Evolutionary conservation across 1,284 basidiomycete species (phyloP).

Genomic region (Phlebopus sp.): DNA sequence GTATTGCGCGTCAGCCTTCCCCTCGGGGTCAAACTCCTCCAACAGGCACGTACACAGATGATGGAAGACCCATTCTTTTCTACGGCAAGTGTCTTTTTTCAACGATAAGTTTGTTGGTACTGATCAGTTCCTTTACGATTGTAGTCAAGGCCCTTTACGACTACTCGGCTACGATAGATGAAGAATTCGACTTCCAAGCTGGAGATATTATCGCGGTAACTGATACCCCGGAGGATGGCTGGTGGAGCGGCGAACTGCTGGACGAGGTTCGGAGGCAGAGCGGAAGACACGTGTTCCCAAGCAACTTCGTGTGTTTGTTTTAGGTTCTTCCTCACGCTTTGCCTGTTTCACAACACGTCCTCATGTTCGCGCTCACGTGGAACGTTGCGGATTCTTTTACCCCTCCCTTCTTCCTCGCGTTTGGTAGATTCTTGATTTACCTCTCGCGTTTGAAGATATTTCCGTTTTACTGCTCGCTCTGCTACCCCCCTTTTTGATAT

Average conservation of each 20-base stretch:
- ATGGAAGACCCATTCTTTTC: slow-evolving; percentile 77
- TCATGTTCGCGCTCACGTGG: too few species aligned
- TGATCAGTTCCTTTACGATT: neutral
- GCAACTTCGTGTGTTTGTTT: slow-evolving; percentile 84
- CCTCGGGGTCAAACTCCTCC: slow-evolving; percentile 41
- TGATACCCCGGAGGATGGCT: slow-evolving; percentile 88
- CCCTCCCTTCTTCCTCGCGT: too few species aligned
- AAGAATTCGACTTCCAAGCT: slow-evolving; percentile 89
- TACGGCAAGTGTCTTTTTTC: slow-evolving; percentile 55
- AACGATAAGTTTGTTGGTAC: neutral
- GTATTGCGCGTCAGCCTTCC: slow-evolving; percentile 32
- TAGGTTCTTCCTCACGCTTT: slow-evolving; percentile 23
- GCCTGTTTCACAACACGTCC: too few species aligned
- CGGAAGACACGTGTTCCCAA: slow-evolving; percentile 87
- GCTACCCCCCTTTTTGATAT: too few species aligned
- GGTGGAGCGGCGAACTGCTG: slow-evolving; percentile 87
- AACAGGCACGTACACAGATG: slow-evolving; percentile 72
- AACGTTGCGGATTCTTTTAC: too few species aligned
- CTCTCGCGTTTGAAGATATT: too few species aligned
- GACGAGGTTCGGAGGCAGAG: slow-evolving; percentile 80
- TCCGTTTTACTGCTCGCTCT: too few species aligned
- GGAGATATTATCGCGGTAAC: slow-evolving; percentile 94
- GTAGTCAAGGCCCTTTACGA: slow-evolving; percentile 91
- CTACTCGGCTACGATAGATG: slow-evolving; percentile 81
- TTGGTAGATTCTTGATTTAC: too few species aligned